These are phyloP conservation scores for Diaporthe sp. DNA, from an alignment of 2,329 filamentous ascomycete genomes.

Conservation along the genomic window DNA sequence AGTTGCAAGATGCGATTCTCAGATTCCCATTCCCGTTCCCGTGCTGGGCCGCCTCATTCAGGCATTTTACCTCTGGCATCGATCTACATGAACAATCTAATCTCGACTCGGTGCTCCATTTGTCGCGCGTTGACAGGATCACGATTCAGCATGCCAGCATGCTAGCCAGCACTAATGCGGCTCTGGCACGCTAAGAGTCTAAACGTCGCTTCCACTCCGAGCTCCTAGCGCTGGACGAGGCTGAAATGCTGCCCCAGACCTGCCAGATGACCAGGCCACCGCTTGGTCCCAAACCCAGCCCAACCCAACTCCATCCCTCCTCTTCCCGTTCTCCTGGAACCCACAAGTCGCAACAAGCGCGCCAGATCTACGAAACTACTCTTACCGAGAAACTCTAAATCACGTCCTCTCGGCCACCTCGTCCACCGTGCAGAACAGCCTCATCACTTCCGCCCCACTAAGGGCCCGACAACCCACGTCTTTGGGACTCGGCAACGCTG, in stretches of 20 bases:
- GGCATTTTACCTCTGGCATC: neutral
- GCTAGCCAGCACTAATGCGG: constrained; percentile 33
- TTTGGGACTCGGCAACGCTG: neutral
- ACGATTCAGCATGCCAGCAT: constrained; percentile 29
- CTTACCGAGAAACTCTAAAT: constrained; percentile 41
- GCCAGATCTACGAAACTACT: constrained; percentile 40
- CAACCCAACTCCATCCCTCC: constrained; percentile 28
- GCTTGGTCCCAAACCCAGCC: constrained; percentile 39
- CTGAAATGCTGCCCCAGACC: constrained; percentile 33
- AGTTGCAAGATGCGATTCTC: constrained; percentile 5
- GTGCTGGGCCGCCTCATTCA: constrained; percentile 1
- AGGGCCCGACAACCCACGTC: constrained; percentile 14
- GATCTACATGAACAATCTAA: constrained; percentile 9
- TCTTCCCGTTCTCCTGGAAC: constrained; percentile 36
- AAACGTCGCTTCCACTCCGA: constrained; percentile 29
- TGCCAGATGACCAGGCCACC: constrained; percentile 32
- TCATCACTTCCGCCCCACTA: constrained; percentile 10
- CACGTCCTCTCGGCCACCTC: constrained; percentile 29
- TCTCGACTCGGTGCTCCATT: constrained; percentile 19
- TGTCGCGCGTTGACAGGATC: constrained; percentile 17
- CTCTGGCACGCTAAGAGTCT: constrained; percentile 31
- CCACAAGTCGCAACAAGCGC: constrained; percentile 32
- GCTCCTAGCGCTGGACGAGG: constrained; percentile 35
- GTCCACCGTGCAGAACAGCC: neutral
- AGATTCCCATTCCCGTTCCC: constrained; percentile 21